phyloP scores from a whole-genome alignment of 352 stramenopile species.

The Pythium aphanidermatum region DNA sequence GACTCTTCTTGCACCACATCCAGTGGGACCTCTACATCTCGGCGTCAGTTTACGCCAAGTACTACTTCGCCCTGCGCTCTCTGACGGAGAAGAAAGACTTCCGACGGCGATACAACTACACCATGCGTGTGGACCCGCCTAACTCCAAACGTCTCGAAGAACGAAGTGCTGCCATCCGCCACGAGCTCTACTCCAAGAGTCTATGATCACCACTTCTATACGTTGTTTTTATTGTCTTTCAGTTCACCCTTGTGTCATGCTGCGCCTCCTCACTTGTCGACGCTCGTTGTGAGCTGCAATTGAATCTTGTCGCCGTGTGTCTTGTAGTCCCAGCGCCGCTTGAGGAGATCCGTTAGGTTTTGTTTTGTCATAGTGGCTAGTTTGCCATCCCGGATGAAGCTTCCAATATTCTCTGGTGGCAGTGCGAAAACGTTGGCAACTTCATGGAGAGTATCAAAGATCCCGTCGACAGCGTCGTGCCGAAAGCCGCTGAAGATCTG shows the following conservation, averaged over 20 bases:
- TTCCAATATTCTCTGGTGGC: slow-evolving; percentile 63
- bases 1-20: slow-evolving; percentile 95
- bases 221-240: background rate
- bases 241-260: background rate
- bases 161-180: slow-evolving; percentile 66
- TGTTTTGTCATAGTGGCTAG: slow-evolving; percentile 55
- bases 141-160: slow-evolving; percentile 86
- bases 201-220: slow-evolving; percentile 24
- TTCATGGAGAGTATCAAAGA: slow-evolving; percentile 75
- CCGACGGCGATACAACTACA: slow-evolving; percentile 86
- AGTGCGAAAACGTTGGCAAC: slow-evolving; percentile 81
- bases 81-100: slow-evolving; percentile 91
- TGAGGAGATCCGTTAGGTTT: slow-evolving; percentile 57
- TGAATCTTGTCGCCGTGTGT: slow-evolving; percentile 66
- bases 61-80: slow-evolving; percentile 97
- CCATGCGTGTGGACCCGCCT: slow-evolving; percentile 78
- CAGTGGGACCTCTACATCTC: slow-evolving; percentile 99
- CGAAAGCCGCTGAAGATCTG: slow-evolving; percentile 50
- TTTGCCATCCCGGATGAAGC: slow-evolving; percentile 71
- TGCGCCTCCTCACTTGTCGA: background rate
- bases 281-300: slow-evolving; percentile 27
- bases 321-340: slow-evolving; percentile 82
- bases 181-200: slow-evolving; percentile 85
- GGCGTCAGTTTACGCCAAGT: slow-evolving; percentile 94
- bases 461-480: slow-evolving; percentile 44